Conservation (phyloP, 1,139 yeast genomes). For the Kodamaea anthophila region DNA sequence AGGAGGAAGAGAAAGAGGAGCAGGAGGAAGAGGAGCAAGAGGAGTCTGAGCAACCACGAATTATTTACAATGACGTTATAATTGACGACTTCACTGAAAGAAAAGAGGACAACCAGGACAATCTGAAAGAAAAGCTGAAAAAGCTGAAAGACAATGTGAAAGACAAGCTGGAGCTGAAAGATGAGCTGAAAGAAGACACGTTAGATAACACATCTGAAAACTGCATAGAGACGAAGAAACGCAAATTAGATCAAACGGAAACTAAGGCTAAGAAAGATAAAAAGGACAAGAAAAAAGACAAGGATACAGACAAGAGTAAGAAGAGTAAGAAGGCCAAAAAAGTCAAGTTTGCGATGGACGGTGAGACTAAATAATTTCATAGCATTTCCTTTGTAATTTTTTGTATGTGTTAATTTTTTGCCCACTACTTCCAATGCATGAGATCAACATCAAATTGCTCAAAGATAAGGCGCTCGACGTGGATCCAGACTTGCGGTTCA, state of each 20-base stretch:
- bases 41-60: too few relatives aligned
- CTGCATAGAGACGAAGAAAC: constrained; percentile 8
- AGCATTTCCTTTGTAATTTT: too few relatives aligned
- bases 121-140: constrained; percentile 7
- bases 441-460: constrained; percentile 18
- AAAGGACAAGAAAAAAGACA: constrained; percentile 10
- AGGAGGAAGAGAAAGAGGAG: constrained; percentile 3
- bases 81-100: constrained; percentile 5
- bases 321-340: constrained; percentile 5
- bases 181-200: constrained; percentile 9
- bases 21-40: constrained; percentile 4
- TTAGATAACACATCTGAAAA: constrained; percentile 10
- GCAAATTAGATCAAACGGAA: constrained; percentile 7
- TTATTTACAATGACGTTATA: constrained; percentile 8
- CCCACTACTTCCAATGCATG: constrained; percentile 12
- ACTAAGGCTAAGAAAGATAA: constrained; percentile 5
- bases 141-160: constrained; percentile 7
- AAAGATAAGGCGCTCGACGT: constrained; percentile 54
- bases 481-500: constrained; percentile 79
- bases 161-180: constrained; percentile 8
- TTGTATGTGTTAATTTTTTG: too few relatives aligned
- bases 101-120: neutral
- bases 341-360: too few relatives aligned
- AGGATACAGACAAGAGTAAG: constrained; percentile 9
- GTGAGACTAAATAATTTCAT: too few relatives aligned